Percentiles rank a stretch among this genome's conserved stretches.
These are phyloP conservation scores for Ramularia collo-cygni DNA, from an alignment of 2,329 filamentous ascomycete species.

Conservation along the genomic window DNA sequence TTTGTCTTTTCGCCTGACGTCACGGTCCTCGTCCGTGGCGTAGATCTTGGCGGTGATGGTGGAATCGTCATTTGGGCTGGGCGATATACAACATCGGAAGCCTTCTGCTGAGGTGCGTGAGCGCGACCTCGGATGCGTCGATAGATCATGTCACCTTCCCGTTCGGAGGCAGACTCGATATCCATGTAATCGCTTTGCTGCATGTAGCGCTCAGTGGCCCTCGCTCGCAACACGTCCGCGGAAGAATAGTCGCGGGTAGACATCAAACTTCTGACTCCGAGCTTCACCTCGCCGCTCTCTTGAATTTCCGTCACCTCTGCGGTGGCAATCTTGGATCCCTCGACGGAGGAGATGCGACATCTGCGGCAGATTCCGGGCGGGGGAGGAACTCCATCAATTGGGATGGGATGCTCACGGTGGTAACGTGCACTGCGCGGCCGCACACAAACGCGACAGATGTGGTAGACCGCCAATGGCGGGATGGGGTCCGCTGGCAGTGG, in stretches of 20 bases:
- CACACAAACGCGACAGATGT: constrained; percentile 30
- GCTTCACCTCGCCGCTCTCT: constrained; percentile 23
- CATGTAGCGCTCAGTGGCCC: constrained; percentile 10
- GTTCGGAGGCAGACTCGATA: constrained; percentile 5
- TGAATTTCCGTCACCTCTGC: constrained; percentile 14
- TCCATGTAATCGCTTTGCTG: constrained; percentile 20
- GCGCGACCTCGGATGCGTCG: constrained; percentile 12
- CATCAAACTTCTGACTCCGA: constrained; percentile 23
- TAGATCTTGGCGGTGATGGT: not conserved
- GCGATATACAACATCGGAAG: not conserved
- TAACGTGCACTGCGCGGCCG: constrained; percentile 29
- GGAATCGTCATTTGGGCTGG: not conserved
- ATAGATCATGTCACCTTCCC: constrained; percentile 10
- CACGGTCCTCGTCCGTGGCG: not conserved
- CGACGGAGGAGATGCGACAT: constrained; percentile 23
- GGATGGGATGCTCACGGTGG: constrained; percentile 29
- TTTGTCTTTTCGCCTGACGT: not conserved
- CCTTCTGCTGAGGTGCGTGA: constrained; percentile 4
- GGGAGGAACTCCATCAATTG: constrained; percentile 23
- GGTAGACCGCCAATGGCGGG: constrained; percentile 27
- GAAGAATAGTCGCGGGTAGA: constrained; percentile 17
- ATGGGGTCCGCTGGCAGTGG: constrained; percentile 7
- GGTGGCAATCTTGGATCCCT: constrained; percentile 14
- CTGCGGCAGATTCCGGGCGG: constrained; percentile 30
- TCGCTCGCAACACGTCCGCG: constrained; percentile 12